Base-by-base conservation (phyloP, 805 yeast genomes). In the Yarrowia hollandica region DNA sequence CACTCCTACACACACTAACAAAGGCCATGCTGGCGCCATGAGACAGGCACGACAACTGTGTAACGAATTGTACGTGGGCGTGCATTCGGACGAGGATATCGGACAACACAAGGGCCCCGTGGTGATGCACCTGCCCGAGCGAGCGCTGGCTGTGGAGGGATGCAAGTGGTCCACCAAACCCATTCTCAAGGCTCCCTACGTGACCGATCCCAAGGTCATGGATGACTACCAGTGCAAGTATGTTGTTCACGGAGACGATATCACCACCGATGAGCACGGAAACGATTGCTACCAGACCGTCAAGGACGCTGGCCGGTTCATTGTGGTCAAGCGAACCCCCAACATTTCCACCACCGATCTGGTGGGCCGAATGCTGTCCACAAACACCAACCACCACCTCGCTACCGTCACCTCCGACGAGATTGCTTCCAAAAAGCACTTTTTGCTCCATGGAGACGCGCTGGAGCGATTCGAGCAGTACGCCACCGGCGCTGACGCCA, bases 231-330 rank as follows among this genome's bases (percentile, higher is more conserved):
- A 80, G 6, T 94, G 99, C 74, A 73, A 82, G 68, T 94, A 84
- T 70, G 99, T 94, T n/a, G 96, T 94, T 10, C 99, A 94, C 71
- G 99, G 99, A 6, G 99, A 94, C 72, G 99, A 94, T 69, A 90
- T 94, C 64, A 94, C 97, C 22, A 88, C 97, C 1, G 98, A 94
- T 72, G 96, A 96, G 14, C 79, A 89, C 68, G 99, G 99, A 2
- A 84, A 88, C 60, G 99, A 94, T 73, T 90, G 97, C 67, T 94
- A 94, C 73, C 85, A 86, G 60, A 78, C 71, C 22, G 88, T 91
- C 64, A 91, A 92, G 70, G 89, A 88, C 58, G 72, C 82, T 68
- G 96, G 95, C n/a, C 74, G 92, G 64, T 88, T 92, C 69, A 79
- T 85, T 18, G 90, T 89, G n/a, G 98, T 94, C 41, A 90, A 88